Percentiles rank a stretch among this genome's conserved stretches.
Evolutionary conservation across 805 yeast species (phyloP).

Genomic region (Pichia thaimueangensis): DNA sequence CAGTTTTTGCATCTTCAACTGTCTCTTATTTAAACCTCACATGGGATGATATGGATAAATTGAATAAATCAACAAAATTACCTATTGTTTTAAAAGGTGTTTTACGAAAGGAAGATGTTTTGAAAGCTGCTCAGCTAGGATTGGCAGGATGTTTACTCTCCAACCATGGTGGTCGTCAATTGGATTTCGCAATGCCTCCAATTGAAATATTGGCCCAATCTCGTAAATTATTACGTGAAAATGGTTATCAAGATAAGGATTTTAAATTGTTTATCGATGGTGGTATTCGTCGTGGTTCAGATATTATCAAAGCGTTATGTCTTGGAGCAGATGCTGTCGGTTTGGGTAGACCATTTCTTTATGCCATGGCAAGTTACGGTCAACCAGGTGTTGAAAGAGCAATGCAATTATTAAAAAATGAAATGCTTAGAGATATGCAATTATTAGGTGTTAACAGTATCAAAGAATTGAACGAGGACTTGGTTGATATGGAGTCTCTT

Average conservation of each 20-base stretch:
- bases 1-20: conserved; percentile 13
- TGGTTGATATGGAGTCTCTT: conserved; percentile 30
- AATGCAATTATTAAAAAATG: conserved; percentile 45
- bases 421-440: conserved; percentile 54
- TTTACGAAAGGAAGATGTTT: conserved; percentile 56
- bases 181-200: conserved; percentile 57
- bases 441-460: conserved; percentile 50
- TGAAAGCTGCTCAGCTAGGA: conserved; percentile 49
- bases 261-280: conserved; percentile 70
- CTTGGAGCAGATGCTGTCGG: conserved; percentile 67
- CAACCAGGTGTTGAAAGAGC: conserved; percentile 50
- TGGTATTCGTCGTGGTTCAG: conserved; percentile 72
- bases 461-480: conserved; percentile 35
- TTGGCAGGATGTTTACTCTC: conserved; percentile 59
- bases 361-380: conserved; percentile 75
- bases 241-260: conserved; percentile 34
- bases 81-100: conserved; percentile 55
- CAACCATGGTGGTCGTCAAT: conserved; percentile 70
- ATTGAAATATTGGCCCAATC: conserved; percentile 54
- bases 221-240: conserved; percentile 37
- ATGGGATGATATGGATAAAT: conserved; percentile 56
- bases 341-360: conserved; percentile 69
- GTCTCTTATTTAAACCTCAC: conserved; percentile 25
- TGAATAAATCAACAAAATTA: conserved; percentile 45
- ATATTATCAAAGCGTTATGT: conserved; percentile 67